phyloP scores from a whole-genome alignment of 2,329 filamentous ascomycete genomes.

The Huntiella savannae region DNA sequence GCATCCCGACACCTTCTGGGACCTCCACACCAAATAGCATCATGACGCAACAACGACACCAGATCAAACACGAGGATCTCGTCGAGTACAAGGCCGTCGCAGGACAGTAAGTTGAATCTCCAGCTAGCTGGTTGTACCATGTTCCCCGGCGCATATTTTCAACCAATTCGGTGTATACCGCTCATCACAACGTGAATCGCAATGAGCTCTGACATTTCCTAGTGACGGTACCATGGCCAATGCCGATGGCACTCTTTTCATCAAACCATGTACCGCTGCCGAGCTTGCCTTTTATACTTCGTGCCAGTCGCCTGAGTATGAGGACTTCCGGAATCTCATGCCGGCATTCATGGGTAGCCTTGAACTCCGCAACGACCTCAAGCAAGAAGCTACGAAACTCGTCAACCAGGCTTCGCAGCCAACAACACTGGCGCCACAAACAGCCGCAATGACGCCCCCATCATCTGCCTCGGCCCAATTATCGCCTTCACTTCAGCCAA shows the following conservation, averaged over 20 bases:
- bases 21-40: neutral
- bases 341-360: constrained; percentile 72
- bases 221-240: constrained; percentile 86
- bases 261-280: constrained; percentile 76
- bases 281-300: constrained; percentile 86
- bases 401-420: neutral
- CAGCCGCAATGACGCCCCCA: neutral
- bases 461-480: constrained; percentile 25
- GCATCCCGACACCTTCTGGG: neutral
- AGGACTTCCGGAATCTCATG: constrained; percentile 53
- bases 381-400: neutral
- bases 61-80: constrained; percentile 12
- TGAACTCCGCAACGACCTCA: constrained; percentile 37
- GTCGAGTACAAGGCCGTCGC: constrained; percentile 54
- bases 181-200: constrained; percentile 1
- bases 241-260: constrained; percentile 63
- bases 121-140: neutral
- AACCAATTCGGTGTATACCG: no score
- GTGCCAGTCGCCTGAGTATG: constrained; percentile 41
- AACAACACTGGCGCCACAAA: constrained; percentile 10
- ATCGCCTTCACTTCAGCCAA: constrained; percentile 17
- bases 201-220: constrained; percentile 7
- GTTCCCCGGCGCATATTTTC: no score
- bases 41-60: neutral
- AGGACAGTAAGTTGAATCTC: constrained; percentile 49